Conservation (phyloP, 176 grass and related monocot species). For the Tillandsia leiboldiana region DNA sequence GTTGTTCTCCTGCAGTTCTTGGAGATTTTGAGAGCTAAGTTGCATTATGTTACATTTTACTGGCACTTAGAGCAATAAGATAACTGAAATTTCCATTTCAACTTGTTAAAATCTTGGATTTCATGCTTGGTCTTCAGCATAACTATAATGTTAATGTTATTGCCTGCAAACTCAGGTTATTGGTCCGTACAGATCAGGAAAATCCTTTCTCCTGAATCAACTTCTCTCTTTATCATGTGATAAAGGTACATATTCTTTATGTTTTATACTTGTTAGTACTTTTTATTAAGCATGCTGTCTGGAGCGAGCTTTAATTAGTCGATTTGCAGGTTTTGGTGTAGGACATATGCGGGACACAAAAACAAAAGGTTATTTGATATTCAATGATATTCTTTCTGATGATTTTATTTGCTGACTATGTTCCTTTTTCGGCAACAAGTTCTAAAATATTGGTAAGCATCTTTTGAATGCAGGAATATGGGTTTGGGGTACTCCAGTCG, state of each 20-base stretch:
- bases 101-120: not conserved
- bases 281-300: not conserved
- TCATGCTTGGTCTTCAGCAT: not conserved
- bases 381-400: not conserved
- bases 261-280: not conserved
- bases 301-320: not conserved
- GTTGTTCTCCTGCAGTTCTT: not conserved
- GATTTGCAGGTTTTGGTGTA: constrained; percentile 69
- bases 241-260: constrained; percentile 37
- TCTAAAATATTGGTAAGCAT: not conserved
- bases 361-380: constrained; percentile 59
- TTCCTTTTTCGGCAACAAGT: not conserved
- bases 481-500: constrained; percentile 75
- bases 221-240: constrained; percentile 77
- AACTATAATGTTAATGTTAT: constrained; percentile 3
- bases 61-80: not conserved
- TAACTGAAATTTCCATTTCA: not conserved
- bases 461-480: constrained; percentile 50
- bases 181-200: constrained; percentile 76
- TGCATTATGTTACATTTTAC: not conserved
- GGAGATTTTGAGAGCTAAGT: not conserved
- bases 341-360: constrained; percentile 95
- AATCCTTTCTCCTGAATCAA: constrained; percentile 96
- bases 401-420: not conserved
- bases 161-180: constrained; percentile 49